Base-by-base conservation (phyloP, 139 green algal genomes). In the Coccomyxa sp. region DNA sequence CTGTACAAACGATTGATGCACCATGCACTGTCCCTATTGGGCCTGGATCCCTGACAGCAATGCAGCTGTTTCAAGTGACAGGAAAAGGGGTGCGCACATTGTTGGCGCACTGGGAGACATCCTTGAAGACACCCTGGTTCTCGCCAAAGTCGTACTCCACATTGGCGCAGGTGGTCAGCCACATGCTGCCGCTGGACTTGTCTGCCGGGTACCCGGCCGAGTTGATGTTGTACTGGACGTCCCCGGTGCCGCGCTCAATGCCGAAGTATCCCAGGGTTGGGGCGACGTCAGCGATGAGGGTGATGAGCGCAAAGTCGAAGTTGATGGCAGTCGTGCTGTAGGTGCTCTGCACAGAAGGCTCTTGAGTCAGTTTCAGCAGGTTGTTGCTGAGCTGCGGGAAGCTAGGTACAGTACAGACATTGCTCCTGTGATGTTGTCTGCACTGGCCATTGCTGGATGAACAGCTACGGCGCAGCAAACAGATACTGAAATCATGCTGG, bases 251-350 rank as follows among this genome's bases (percentile, higher is more conserved):
- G 64, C 64, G 64, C n/a, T 34, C 10, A 29, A 83, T 71, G 41
- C 44, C 74, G 31, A 83, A 55, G 34, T 80, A 70, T 24, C 54
- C 74, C 29, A 73, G 69, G n/a, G 74, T 74, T 38, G 24, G 6
- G 24, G 74, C 29, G 34, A 55, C 74, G 29, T 54, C n/a, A 4
- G 31, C 39, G 8, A 31, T 54, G 10, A 84, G 55, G 14, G 75
- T 81, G 33, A 84, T 39, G 16, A 84, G 36, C 22, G 80, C 80
- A 78, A 81, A 84, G 54, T 84, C 80, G 35, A 75, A 74, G 69
- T 84, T 81, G 38, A 84, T 55, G 9, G 80, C 74, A 27, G 39
- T 38, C n/a, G 80, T 68, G 31, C 41, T 79, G 22, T 70, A 73
- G 9, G 39, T 68, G 16, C 38, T 69, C 75, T 79, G 36, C 75